Evolutionary conservation across 2,329 filamentous ascomycete genomes (phyloP).

Genomic region (Penicillium freii): DNA sequence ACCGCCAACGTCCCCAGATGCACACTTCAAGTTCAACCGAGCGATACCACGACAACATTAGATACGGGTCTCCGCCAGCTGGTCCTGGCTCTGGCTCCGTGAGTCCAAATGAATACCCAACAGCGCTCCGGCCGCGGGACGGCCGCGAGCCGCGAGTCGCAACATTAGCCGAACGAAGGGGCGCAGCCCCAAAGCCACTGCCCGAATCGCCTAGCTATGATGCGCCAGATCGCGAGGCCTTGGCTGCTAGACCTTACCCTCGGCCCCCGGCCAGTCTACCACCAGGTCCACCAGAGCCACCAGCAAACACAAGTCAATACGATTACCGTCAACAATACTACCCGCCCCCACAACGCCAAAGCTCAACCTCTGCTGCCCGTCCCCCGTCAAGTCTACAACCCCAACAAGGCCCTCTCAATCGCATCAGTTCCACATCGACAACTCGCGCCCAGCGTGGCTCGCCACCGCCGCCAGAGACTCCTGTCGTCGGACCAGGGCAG

Average conservation of each 20-base stretch:
- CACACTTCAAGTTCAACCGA: conserved; percentile 32
- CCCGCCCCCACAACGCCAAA: conserved; percentile 49
- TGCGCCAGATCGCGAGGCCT: conserved; percentile 70
- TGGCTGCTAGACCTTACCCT: conserved; percentile 67
- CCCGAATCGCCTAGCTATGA: conserved; percentile 79
- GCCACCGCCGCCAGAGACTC: conserved; percentile 91
- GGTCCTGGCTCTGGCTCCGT: conserved; percentile 29
- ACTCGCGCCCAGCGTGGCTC: conserved; percentile 89
- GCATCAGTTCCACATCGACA: conserved; percentile 78
- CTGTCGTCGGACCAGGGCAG: conserved; percentile 69
- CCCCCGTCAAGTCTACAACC: conserved; percentile 45
- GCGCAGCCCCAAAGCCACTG: conserved; percentile 71
- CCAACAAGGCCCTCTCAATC: conserved; percentile 50
- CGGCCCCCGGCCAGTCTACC: conserved; percentile 34
- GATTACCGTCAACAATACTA: conserved; percentile 63
- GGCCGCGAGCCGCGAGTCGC: conserved; percentile 54
- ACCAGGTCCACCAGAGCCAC: conserved; percentile 33
- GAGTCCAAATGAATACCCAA: conserved; percentile 39
- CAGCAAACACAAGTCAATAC: conserved; percentile 42
- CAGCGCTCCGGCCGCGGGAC: conserved; percentile 42
- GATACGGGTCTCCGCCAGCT: conserved; percentile 31
- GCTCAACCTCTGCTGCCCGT: conserved; percentile 24
- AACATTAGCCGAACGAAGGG: conserved; percentile 76
- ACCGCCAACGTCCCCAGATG: conserved; percentile 47
- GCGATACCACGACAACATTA: conserved; percentile 26